Conservation (phyloP, 2,329 filamentous ascomycete species). For the Talaromyces atroroseus region DNA sequence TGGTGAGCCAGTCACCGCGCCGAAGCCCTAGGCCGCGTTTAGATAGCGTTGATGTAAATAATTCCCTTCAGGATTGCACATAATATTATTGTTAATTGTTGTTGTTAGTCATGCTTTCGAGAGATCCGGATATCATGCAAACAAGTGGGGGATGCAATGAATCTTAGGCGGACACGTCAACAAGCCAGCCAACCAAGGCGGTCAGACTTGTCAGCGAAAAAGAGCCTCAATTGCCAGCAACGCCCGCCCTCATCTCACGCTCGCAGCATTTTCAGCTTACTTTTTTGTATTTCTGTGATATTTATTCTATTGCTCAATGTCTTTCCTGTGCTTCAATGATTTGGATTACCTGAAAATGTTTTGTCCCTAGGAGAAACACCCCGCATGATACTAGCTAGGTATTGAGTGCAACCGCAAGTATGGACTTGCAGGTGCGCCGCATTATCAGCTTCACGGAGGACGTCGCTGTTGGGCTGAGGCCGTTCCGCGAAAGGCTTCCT, state of each 20-base stretch:
- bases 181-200: neutral
- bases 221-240: neutral
- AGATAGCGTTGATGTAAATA: neutral
- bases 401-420: conserved; percentile 24
- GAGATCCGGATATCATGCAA: no score
- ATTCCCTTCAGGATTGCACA: neutral
- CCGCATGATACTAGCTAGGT: neutral
- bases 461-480: conserved; percentile 46
- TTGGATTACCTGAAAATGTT: neutral
- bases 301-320: neutral
- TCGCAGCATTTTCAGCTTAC: neutral
- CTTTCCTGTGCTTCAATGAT: neutral
- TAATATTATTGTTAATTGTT: no score
- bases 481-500: conserved; percentile 48
- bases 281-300: neutral
- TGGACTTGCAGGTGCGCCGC: conserved; percentile 34
- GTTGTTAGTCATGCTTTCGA: no score
- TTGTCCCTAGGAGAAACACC: neutral
- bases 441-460: conserved; percentile 49
- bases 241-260: no score
- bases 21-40: neutral
- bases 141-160: neutral
- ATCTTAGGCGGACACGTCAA: neutral
- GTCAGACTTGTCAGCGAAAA: neutral
- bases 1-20: neutral